phyloP scores from a whole-genome alignment of 116 monocot genomes.

The Posidonia oceanica region DNA sequence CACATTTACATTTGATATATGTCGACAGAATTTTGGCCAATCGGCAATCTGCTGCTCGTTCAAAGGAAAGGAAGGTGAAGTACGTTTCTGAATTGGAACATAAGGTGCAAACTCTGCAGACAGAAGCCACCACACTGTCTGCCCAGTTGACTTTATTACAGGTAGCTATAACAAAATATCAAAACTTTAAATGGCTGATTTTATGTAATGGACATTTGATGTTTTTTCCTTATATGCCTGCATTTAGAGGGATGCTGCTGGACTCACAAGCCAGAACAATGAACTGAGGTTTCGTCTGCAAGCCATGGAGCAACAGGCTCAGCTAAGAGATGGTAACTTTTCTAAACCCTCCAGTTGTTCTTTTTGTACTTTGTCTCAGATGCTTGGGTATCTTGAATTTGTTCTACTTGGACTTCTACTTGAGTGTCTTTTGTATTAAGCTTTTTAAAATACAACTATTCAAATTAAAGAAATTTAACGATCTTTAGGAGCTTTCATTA shows the following conservation, averaged over 20 bases:
- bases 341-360: background rate
- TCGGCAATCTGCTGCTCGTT: constrained; percentile 59
- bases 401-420: background rate
- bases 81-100: constrained; percentile 56
- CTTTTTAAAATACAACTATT: background rate
- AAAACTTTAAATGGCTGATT: background rate
- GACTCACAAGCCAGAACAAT: constrained; percentile 49
- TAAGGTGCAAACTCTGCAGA: constrained; percentile 59
- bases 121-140: constrained; percentile 61
- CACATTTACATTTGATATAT: too few species aligned
- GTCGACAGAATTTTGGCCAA: constrained; percentile 51
- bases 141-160: constrained; percentile 54
- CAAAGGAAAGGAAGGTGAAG: constrained; percentile 56
- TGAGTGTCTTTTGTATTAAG: background rate
- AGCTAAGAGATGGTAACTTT: constrained; percentile 55
- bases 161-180: constrained; percentile 12
- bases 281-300: constrained; percentile 59
- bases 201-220: background rate
- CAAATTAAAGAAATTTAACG: background rate
- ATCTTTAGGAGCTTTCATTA: background rate
- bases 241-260: constrained; percentile 48
- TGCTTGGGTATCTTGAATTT: background rate
- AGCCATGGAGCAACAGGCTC: constrained; percentile 75
- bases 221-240: background rate
- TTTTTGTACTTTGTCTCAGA: background rate